Conservation (phyloP, 2,329 filamentous ascomycete genomes). For the Fusarium burgessii region DNA sequence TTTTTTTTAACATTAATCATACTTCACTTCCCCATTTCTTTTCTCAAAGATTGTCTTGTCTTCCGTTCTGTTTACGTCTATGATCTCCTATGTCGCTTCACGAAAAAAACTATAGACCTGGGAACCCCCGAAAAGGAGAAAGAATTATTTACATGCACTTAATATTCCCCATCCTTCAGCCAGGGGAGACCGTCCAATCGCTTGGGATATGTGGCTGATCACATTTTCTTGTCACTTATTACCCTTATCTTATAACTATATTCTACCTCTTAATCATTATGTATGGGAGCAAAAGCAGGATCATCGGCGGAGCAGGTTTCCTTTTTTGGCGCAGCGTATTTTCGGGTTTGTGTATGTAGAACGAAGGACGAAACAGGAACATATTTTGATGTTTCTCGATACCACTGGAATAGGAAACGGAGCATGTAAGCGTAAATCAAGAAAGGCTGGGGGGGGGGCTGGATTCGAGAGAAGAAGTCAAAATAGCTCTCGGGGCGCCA, state of each 20-base stretch:
- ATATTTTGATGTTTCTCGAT: constrained; percentile 16
- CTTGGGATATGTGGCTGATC: constrained; percentile 43
- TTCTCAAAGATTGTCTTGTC: constrained; percentile 33
- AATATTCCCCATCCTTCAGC: constrained; percentile 43
- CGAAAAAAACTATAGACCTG: constrained; percentile 45
- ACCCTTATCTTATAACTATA: constrained; percentile 34
- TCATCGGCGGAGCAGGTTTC: constrained; percentile 19
- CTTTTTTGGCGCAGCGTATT: constrained; percentile 37
- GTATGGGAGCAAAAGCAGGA: constrained; percentile 31
- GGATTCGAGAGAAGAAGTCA: constrained; percentile 2
- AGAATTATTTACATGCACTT: constrained; percentile 46
- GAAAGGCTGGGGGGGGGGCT: constrained; percentile 2
- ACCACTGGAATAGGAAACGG: constrained; percentile 1
- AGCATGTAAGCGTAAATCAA: constrained; percentile 15
- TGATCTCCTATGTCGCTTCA: constrained; percentile 46
- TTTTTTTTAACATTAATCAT: constrained; percentile 35
- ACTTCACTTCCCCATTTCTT: constrained; percentile 30
- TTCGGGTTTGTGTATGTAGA: constrained; percentile 36
- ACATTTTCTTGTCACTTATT: constrained; percentile 38
- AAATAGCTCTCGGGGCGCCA: constrained; percentile 17
- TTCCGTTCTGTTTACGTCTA: constrained; percentile 36
- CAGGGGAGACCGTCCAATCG: constrained; percentile 43
- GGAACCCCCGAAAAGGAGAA: constrained; percentile 45
- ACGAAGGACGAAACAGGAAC: constrained; percentile 21
- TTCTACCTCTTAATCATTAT: constrained; percentile 31